phyloP scores from a whole-genome alignment of 2,329 filamentous ascomycete genomes.

The Passalora sequoiae region DNA sequence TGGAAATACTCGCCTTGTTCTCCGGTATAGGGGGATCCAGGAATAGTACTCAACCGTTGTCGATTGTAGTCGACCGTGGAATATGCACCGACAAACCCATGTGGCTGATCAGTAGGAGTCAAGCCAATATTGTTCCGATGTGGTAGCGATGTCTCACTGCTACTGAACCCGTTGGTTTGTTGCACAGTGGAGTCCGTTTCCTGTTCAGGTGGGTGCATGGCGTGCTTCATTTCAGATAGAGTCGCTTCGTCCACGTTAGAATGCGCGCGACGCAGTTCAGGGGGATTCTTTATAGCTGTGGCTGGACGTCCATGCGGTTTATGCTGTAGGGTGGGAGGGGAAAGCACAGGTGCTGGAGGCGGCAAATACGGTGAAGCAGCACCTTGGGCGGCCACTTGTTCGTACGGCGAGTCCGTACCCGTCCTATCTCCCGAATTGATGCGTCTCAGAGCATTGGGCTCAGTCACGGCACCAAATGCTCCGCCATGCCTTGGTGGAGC shows the following conservation, averaged over 20 bases:
- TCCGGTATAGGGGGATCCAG: constrained; percentile 41
- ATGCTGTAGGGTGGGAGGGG: constrained; percentile 76
- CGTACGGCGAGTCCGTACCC: constrained; percentile 41
- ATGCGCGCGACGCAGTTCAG: constrained; percentile 73
- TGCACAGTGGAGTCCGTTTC: constrained; percentile 9
- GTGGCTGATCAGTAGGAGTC: constrained; percentile 32
- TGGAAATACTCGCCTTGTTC: constrained; percentile 32
- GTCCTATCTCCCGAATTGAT: constrained; percentile 53
- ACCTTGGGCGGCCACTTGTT: constrained; percentile 43
- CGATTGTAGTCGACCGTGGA: constrained; percentile 7
- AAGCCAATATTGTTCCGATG: constrained; percentile 30
- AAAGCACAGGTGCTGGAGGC: constrained; percentile 68
- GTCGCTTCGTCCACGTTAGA: constrained; percentile 79
- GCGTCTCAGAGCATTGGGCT: constrained; percentile 32
- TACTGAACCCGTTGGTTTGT: constrained; percentile 6
- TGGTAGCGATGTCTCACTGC: constrained; percentile 8
- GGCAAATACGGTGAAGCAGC: constrained; percentile 30
- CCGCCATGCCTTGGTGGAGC: constrained; percentile 40
- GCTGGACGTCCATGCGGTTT: constrained; percentile 64
- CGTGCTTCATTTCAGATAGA: constrained; percentile 71
- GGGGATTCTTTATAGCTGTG: constrained; percentile 65
- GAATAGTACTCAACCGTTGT: constrained; percentile 43
- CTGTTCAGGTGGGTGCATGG: constrained; percentile 40
- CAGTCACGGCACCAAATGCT: constrained; percentile 36
- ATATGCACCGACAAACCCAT: constrained; percentile 19